Base-by-base conservation (phyloP, 2,329 filamentous ascomycete species). In the Phialophora tarda region DNA sequence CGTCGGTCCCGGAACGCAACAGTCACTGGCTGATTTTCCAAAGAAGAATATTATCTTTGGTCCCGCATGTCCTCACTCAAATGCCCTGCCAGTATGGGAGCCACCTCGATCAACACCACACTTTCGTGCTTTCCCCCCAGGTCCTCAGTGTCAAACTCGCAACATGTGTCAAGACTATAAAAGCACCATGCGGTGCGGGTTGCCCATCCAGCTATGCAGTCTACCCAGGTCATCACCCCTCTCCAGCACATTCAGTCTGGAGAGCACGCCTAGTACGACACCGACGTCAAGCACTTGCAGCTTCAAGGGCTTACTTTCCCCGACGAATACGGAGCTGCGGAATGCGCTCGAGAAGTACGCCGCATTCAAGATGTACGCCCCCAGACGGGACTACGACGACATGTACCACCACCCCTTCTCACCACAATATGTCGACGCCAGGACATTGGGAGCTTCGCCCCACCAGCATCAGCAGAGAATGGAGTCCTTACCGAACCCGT, bases 151-250 rank as follows among this genome's bases (percentile, higher is more conserved):
- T 21, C 48, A 26, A 26, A 51, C 10, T 24, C 5, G 10, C 14
- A 26, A 24, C 24, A 51, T 26, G 48, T 51, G 48, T 28, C 48
- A 51, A 10, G 24, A 51, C 48, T 26, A 51, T 14, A 51, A 51
- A 21, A 26, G 21, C 48, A 26, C 21, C 21, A 23, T 17, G 48
- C 48, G 23, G 8, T 26, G 48, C 14, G 48, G 21, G 8, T 17
- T 12, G 23, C 48, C 21, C 2, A 28, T 14, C 21, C 48, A 51
- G 24, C 14, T 7, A 51, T 51, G 48, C 23, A 8, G 2, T 7
- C 10, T 10, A 12, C n/a, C 48, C 10, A 51, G 23, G 24, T 23
- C 48, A 23, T 51, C 48, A 26, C 23, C 48, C 17, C 48, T 51
- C 10, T 51, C 48, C 21, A 24, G 21, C 21, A 51, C 24, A 17